phyloP scores from a whole-genome alignment of 164 flowering plant genomes.

The Dillenia suffruticosa region DNA sequence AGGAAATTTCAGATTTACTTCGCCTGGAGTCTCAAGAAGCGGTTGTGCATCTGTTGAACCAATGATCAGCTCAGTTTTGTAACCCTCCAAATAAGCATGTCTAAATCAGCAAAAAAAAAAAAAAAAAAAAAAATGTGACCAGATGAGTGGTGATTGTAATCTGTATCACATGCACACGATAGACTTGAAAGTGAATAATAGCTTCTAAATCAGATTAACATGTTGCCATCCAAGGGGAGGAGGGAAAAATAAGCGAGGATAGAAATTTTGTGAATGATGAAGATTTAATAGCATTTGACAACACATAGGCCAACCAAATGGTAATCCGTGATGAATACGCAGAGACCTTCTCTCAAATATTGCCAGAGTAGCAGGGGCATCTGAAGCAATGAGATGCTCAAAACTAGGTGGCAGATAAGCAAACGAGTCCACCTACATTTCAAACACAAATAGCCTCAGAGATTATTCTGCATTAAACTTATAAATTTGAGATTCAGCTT shows the following conservation, averaged over 20 bases:
- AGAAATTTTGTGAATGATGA: no score
- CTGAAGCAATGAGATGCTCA: conserved; percentile 51
- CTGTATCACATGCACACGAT: no score
- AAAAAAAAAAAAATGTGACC: conserved; percentile 1
- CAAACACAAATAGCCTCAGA: conserved; percentile 5
- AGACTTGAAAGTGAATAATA: no score
- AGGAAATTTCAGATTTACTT: conserved; percentile 41
- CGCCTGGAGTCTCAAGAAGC: conserved; percentile 95
- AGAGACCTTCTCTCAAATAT: conserved; percentile 82
- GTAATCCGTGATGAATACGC: background rate
- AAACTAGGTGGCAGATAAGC: conserved; percentile 84
- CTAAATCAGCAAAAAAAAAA: conserved; percentile 25
- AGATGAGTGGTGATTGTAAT: background rate
- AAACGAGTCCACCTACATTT: conserved; percentile 82
- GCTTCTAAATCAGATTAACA: no score
- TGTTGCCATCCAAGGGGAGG: no score
- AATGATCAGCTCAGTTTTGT: conserved; percentile 54
- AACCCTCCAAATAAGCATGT: conserved; percentile 46
- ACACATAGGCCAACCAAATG: no score
- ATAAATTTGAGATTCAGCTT: background rate
- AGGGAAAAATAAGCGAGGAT: no score
- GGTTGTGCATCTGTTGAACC: conserved; percentile 80
- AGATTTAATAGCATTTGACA: no score
- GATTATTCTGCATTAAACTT: background rate
- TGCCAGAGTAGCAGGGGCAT: conserved; percentile 62